Base-by-base conservation (phyloP, 257 asterid species). In the Coffea canephora region DNA sequence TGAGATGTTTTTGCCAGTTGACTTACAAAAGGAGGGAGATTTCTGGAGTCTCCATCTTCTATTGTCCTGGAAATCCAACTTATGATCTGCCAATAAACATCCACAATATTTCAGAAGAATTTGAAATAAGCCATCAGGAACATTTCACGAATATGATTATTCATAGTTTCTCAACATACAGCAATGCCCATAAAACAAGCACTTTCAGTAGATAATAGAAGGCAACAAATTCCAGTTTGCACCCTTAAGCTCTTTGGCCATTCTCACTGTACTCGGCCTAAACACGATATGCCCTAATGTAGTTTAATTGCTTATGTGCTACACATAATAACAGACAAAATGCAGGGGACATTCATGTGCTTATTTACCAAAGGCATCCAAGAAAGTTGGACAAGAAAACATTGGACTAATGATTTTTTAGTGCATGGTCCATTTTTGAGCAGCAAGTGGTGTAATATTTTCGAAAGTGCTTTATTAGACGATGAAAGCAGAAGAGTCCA, bases 1-100 rank as follows among this genome's bases (percentile, higher is more conserved):
- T 50, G 21, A 72, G 77, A 69, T 48, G 45, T 39, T 54, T 68
- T 39, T 50, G 71, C 34, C 75, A 77, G 67, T 77, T 50, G 75
- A 87, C 99, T 92, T 92, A 95, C 99, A 84, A 96, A 92, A 75
- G 94, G 89, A 78, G 97, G 97, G 77, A 96, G 92, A 78, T 88
- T 90, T 83, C 96, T 91, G 79, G 97, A 80, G 88, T 96, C 98
- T 5, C 99, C 99, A 78, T 96, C 97, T 87, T 87, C 84, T 71
- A 96, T 91, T 76, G 86, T 94, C 87, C 80, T 84, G 72, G 98
- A 94, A 80, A 92, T 90, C 99, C 99, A 96, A 67, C 65, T 80
- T 75, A 88, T 86, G 74, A 96, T 96, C 99, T 95, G 95, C 71
- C 78, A 79, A 75, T 64, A 67, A 85, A 65, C 79, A 83, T 19